phyloP scores from a whole-genome alignment of 208 protist species.

The Tritrichomonas musculus region DNA sequence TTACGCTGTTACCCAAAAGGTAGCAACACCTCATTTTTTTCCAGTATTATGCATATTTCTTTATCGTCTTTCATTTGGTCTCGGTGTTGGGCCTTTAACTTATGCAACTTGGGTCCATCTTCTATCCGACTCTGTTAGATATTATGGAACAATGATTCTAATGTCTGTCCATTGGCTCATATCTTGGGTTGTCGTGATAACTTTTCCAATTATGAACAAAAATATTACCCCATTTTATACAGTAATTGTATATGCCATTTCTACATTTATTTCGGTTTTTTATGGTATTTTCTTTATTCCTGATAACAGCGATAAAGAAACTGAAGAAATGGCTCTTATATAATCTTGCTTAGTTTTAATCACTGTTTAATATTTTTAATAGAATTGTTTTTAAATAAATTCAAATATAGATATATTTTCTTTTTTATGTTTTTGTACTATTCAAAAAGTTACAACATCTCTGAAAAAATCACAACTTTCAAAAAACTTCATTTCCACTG shows the following conservation, averaged over 20 bases:
- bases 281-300: background rate
- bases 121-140: background rate
- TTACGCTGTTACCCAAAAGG: background rate
- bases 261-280: background rate
- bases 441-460: no score
- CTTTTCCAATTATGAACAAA: background rate
- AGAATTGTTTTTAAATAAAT: no score
- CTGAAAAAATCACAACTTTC: no score
- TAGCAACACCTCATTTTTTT: background rate
- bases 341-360: no score
- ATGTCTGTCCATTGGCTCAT: background rate
- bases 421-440: no score
- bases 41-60: background rate
- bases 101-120: background rate
- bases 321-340: background rate
- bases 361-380: no score
- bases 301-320: background rate
- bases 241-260: background rate
- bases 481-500: no score
- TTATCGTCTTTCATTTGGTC: background rate
- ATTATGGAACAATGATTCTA: background rate
- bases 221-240: background rate
- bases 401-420: no score
- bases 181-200: background rate
- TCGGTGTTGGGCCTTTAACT: slow-evolving; percentile 29